Base-by-base conservation (phyloP, 176 grass and related monocot species). In the Puya raimondii region DNA sequence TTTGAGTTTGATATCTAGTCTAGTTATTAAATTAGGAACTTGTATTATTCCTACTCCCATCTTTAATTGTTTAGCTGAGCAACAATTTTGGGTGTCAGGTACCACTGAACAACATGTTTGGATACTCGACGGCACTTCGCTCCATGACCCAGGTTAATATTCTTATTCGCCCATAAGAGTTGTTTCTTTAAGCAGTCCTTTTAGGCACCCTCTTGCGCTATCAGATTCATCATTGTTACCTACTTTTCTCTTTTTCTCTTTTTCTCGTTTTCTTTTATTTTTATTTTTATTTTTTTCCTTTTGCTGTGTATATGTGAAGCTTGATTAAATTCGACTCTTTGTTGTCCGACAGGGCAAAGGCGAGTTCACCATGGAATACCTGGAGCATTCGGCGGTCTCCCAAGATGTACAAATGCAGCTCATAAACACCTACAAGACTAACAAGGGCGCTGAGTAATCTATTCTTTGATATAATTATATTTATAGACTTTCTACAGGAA, bases 361-460 rank as follows among this genome's bases (percentile, higher is more conserved):
- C 11, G 93, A 97, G 81, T 97, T 97, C 87, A 88, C 93, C 6
- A 97, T 97, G 93, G 93, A 97, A 80, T 97, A 97, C 78, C 68
- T 90, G 27, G 89, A 97, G 69, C 93, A 97, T 72, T 90, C 81
- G 47, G 29, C 80, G 68, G 86, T 97, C 11, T 89, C 89, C 1
- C 88, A 92, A 70, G 94, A 97, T 64, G 94, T 92, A 70, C 88
- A 97, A 65, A 68, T 81, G 82, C 89, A 87, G 74, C 85, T 97
- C 53, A 73, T 97, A 49, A 97, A 88, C 78, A 69, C 79, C 20
- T 77, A 88, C 82, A 88, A 82, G 78, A 82, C 82, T 12, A 81
- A 48, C 66, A 97, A 84, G 89, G 67, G 61, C 76, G 18, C 70
- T 48, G 86, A 97, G 49, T 97, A 70, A 51, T 61, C 16, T 14